Evolutionary conservation across 805 yeast species (phyloP).

Genomic region (Peterozyma xylosa): DNA sequence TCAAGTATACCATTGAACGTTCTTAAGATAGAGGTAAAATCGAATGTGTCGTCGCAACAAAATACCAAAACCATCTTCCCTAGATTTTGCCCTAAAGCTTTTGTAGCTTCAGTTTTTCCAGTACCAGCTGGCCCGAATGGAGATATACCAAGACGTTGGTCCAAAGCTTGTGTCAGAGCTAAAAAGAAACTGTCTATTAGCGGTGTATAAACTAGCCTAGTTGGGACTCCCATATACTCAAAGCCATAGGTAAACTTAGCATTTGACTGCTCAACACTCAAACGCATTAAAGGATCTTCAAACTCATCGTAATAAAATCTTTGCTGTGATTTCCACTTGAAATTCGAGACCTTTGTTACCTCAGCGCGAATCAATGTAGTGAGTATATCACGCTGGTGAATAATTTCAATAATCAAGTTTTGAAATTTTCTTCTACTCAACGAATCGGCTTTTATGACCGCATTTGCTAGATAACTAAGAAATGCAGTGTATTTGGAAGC

Average conservation of each 20-base stretch:
- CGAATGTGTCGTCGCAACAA: slow-evolving; percentile 87
- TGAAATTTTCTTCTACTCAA: slow-evolving; percentile 41
- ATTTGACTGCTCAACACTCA: slow-evolving; percentile 46
- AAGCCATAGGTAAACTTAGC: slow-evolving; percentile 58
- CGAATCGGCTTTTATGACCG: slow-evolving; percentile 19
- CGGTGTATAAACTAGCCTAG: slow-evolving; percentile 71
- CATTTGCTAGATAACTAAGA: slow-evolving; percentile 18
- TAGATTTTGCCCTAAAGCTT: slow-evolving; percentile 70
- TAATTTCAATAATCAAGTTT: slow-evolving; percentile 55
- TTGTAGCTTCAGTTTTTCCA: slow-evolving; percentile 89
- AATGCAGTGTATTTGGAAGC: too few relatives aligned
- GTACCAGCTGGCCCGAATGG: slow-evolving; percentile 97
- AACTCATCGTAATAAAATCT: slow-evolving; percentile 31
- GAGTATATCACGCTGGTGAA: slow-evolving; percentile 47
- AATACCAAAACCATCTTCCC: slow-evolving; percentile 83
- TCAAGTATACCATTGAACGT: slow-evolving; percentile 72
- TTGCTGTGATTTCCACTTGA: slow-evolving; percentile 47
- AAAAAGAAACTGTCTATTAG: slow-evolving; percentile 56
- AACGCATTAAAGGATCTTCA: slow-evolving; percentile 21
- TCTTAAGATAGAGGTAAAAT: slow-evolving; percentile 70
- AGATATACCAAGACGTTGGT: slow-evolving; percentile 77
- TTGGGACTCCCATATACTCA: slow-evolving; percentile 74
- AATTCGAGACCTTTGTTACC: slow-evolving; percentile 6
- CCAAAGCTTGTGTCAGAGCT: slow-evolving; percentile 67
- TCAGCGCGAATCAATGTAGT: slow-evolving; percentile 11